Evolutionary conservation across 495 filamentous ascomycete genomes (phyloP).

Genomic region (Podospora pseudopauciseta): DNA sequence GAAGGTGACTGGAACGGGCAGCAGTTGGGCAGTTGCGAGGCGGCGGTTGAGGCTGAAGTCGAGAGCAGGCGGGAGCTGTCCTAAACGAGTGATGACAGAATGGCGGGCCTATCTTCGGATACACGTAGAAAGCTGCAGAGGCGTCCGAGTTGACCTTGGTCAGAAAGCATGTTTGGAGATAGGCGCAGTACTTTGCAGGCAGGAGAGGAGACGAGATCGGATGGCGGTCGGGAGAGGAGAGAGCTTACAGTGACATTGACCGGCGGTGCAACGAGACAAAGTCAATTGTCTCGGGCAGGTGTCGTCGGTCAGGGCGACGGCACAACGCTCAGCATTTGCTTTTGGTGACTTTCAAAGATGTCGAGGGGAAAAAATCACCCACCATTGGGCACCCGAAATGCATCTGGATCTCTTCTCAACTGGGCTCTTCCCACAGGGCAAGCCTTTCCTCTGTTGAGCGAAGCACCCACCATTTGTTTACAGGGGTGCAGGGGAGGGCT

Average conservation of each 20-base stretch:
- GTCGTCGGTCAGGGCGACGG: not conserved
- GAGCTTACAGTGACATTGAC: conserved; percentile 33
- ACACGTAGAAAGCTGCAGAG: conserved; percentile 8
- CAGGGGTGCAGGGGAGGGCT: conserved; percentile 9
- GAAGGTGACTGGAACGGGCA: conserved; percentile 10
- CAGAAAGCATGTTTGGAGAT: conserved; percentile 7
- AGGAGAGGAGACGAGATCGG: not conserved
- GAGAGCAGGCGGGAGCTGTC: not conserved
- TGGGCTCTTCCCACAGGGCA: not conserved
- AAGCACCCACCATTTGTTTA: conserved; percentile 9
- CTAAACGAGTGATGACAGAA: conserved; percentile 20
- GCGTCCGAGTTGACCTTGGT: not conserved
- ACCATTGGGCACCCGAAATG: not conserved
- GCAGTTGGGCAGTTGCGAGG: conserved; percentile 6
- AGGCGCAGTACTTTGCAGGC: no score
- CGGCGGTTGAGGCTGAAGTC: not conserved
- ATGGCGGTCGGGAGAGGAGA: not conserved
- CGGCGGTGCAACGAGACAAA: conserved; percentile 25
- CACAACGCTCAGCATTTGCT: not conserved
- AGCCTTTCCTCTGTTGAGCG: conserved; percentile 8
- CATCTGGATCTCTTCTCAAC: not conserved
- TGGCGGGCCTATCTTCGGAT: conserved; percentile 5
- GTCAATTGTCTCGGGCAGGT: conserved; percentile 26
- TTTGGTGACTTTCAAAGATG: not conserved
- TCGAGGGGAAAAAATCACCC: conserved; percentile 1